phyloP scores from a whole-genome alignment of 2,329 filamentous ascomycete genomes.

The Sclerotinia trifoliorum region DNA sequence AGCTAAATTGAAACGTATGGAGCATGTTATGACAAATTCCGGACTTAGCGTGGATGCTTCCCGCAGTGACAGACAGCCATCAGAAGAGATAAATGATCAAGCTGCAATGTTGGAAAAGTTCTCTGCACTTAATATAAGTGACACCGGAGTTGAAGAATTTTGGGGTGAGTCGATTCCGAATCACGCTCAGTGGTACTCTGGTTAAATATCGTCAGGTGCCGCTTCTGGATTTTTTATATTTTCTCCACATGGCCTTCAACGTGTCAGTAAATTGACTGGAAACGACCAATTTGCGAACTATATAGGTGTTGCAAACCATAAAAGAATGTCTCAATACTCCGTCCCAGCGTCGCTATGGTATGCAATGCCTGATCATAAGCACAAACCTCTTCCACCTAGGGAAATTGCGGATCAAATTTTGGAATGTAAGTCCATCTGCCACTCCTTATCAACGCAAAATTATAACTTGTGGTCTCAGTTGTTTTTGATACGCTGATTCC shows the following conservation, averaged over 20 bases:
- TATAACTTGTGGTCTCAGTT: background rate
- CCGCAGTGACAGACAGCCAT: conserved; percentile 23
- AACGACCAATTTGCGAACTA: background rate
- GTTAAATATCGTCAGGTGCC: conserved; percentile 26
- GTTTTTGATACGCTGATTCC: conserved; percentile 13
- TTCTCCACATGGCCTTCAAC: conserved; percentile 33
- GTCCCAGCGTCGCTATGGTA: conserved; percentile 25
- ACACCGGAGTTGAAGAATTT: conserved; percentile 28
- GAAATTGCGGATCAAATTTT: conserved; percentile 30
- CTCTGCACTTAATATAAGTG: conserved; percentile 30
- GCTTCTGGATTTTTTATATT: conserved; percentile 35
- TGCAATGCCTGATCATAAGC: conserved; percentile 27
- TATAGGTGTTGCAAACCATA: background rate
- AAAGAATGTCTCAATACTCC: background rate
- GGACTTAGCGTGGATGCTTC: conserved; percentile 20
- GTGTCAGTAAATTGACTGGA: conserved; percentile 25
- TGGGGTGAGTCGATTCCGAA: conserved; percentile 26
- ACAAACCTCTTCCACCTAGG: conserved; percentile 28
- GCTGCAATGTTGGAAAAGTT: conserved; percentile 29
- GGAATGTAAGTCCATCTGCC: conserved; percentile 26
- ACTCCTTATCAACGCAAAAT: background rate
- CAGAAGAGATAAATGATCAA: conserved; percentile 28
- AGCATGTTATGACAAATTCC: conserved; percentile 30
- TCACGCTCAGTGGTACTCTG: conserved; percentile 1
- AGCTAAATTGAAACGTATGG: conserved; percentile 34